These are phyloP conservation scores for Naganishia sp. DNA, from an alignment of 1,284 basidiomycete genomes.

Conservation along the genomic window DNA sequence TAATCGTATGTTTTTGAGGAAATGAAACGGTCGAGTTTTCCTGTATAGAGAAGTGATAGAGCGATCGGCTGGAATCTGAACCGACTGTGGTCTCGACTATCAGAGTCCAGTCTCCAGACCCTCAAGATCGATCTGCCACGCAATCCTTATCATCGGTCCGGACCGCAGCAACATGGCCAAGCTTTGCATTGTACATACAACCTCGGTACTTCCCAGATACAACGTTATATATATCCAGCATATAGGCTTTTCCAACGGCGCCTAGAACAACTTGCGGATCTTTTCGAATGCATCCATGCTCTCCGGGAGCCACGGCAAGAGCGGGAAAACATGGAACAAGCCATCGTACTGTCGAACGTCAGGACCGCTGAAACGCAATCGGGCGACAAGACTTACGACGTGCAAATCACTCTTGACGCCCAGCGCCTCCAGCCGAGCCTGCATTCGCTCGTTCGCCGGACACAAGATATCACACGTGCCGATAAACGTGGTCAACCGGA, in stretches of 20 bases:
- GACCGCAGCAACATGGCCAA: too few species aligned
- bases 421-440: slow-evolving; percentile 10
- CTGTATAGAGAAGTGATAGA: too few species aligned
- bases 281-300: slow-evolving; percentile 23
- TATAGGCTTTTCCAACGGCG: too few species aligned
- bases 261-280: slow-evolving; percentile 19
- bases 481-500: slow-evolving; percentile 15
- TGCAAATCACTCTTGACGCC: slow-evolving; percentile 24
- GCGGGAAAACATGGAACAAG: slow-evolving; percentile 28
- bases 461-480: slow-evolving; percentile 30
- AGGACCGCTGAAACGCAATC: background rate
- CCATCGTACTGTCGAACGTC: slow-evolving; percentile 12
- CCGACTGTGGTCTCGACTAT: too few species aligned
- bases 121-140: too few species aligned
- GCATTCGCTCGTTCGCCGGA: slow-evolving; percentile 14
- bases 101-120: too few species aligned
- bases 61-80: too few species aligned
- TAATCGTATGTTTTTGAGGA: background rate
- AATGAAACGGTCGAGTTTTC: too few species aligned
- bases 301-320: slow-evolving; percentile 24
- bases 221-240: too few species aligned
- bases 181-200: too few species aligned
- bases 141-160: too few species aligned
- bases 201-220: too few species aligned
- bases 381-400: slow-evolving; percentile 9